phyloP scores from a whole-genome alignment of 257 asterid genomes.

The Coffea eugenioides region DNA sequence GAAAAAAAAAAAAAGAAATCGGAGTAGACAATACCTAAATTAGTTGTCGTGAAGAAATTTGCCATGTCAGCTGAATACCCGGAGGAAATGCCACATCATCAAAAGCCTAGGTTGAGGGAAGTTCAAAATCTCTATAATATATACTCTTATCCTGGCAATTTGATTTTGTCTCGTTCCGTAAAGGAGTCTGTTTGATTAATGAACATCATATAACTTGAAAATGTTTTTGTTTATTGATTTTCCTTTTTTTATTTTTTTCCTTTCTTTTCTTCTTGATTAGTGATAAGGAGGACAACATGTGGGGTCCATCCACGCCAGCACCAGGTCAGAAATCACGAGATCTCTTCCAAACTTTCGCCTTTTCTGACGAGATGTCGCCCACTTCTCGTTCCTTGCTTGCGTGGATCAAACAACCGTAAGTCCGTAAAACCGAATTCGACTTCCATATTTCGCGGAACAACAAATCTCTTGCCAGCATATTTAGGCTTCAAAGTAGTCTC shows the following conservation, averaged over 20 bases:
- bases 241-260: neutral
- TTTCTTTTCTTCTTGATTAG: neutral
- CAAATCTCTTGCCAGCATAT: no score
- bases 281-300: neutral
- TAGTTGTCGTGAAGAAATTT: neutral
- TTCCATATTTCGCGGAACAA: no score
- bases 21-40: neutral
- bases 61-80: constrained; percentile 8
- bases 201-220: neutral
- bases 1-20: no score
- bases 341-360: neutral
- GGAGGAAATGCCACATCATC: constrained; percentile 17
- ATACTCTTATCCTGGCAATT: no score
- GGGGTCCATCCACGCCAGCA: neutral
- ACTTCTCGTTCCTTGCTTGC: neutral
- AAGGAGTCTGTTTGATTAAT: no score
- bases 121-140: neutral
- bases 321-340: neutral
- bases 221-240: neutral
- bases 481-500: no score
- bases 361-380: neutral
- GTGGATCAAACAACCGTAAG: neutral
- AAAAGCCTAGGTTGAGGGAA: neutral
- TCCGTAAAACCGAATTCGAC: no score
- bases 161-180: no score